Evolutionary conservation across 495 filamentous ascomycete genomes (phyloP).

Genomic region (Daldinia decipiens): DNA sequence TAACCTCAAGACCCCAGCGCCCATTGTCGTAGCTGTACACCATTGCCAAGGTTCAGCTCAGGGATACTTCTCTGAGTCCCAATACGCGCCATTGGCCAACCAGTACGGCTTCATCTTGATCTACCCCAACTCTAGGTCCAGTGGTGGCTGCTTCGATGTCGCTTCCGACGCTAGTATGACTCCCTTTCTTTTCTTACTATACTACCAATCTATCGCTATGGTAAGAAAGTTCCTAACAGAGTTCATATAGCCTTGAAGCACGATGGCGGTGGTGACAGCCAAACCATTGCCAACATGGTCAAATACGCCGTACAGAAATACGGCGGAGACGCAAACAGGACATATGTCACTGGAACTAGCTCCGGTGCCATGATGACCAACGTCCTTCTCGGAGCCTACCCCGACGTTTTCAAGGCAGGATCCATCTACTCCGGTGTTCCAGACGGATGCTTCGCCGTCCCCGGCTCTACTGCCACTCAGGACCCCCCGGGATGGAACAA

Average conservation of each 20-base stretch:
- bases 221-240: neutral
- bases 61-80: conserved; percentile 59
- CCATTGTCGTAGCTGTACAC: conserved; percentile 67
- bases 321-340: conserved; percentile 58
- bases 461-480: conserved; percentile 54
- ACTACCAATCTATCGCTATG: conserved; percentile 14
- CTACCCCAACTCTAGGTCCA: conserved; percentile 52
- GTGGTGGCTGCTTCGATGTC: conserved; percentile 50
- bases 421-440: conserved; percentile 62
- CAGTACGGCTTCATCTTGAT: conserved; percentile 44
- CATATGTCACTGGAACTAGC: conserved; percentile 62
- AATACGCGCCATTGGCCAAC: conserved; percentile 51
- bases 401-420: conserved; percentile 62
- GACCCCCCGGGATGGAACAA: conserved; percentile 61
- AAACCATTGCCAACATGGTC: conserved; percentile 70
- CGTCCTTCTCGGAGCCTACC: conserved; percentile 60
- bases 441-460: conserved; percentile 59
- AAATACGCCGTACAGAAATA: conserved; percentile 62
- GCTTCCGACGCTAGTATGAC: conserved; percentile 47
- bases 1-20: conserved; percentile 60
- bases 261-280: conserved; percentile 66
- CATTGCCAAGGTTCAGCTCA: conserved; percentile 64
- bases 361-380: conserved; percentile 70
- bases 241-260: conserved; percentile 57
- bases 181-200: neutral